Evolutionary conservation across 768 basidiomycete species (phyloP).

Genomic region (Panellus pusillus): DNA sequence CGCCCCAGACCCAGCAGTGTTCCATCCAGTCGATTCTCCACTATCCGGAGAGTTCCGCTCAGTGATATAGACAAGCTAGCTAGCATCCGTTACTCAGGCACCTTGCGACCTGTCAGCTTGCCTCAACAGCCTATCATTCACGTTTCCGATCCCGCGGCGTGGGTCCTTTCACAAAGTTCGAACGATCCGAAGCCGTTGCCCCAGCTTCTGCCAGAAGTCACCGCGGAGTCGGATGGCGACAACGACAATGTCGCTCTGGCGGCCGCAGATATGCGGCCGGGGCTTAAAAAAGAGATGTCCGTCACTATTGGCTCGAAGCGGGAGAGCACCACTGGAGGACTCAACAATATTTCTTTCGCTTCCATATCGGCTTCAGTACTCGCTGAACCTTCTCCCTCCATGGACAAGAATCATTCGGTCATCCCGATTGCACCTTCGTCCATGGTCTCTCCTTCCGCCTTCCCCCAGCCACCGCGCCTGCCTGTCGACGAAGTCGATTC

Average conservation of each 20-base stretch:
- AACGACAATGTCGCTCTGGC: neutral
- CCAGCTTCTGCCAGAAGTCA: neutral
- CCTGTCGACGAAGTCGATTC: too few relatives aligned
- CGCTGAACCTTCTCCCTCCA: neutral
- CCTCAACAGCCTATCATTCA: neutral
- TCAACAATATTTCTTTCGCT: neutral
- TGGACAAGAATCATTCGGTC: constrained; percentile 4
- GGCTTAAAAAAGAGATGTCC: neutral
- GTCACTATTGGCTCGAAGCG: constrained; percentile 9
- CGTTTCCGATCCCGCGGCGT: neutral
- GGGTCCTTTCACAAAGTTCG: too few relatives aligned
- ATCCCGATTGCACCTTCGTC: constrained; percentile 13
- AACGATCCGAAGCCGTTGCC: neutral
- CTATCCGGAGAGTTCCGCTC: constrained; percentile 11
- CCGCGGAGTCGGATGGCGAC: neutral
- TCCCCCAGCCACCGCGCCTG: constrained; percentile 17
- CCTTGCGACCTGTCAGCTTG: constrained; percentile 2
- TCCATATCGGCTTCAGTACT: constrained; percentile 10
- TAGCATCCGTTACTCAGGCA: neutral
- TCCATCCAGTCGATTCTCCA: constrained; percentile 10
- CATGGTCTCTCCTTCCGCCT: constrained; percentile 15
- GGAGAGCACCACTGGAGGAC: neutral
- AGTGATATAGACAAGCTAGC: constrained; percentile 2
- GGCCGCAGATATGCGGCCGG: neutral
- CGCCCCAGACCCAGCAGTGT: constrained; percentile 9